phyloP scores from a whole-genome alignment of 805 yeast genomes.

The Novakomyces olei region DNA sequence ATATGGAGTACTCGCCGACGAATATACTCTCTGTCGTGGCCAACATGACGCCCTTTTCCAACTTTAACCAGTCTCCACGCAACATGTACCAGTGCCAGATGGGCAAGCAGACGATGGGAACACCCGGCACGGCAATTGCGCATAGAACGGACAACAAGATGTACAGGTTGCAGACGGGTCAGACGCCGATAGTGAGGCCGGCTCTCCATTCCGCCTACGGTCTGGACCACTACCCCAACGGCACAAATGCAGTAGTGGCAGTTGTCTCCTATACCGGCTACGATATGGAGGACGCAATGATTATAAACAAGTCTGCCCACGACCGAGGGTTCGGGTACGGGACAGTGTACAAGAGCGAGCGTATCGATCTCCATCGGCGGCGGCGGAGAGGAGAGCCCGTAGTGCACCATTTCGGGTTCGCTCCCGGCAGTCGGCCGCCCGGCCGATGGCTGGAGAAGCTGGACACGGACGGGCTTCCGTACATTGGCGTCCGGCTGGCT shows the following conservation, averaged over 20 bases:
- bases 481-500: conserved; percentile 64
- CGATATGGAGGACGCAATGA: conserved; percentile 99
- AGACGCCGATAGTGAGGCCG: conserved; percentile 92
- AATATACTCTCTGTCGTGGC: conserved; percentile 86
- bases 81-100: conserved; percentile 99
- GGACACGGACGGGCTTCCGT: conserved; percentile 83
- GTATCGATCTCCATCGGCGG: conserved; percentile 53
- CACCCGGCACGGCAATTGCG: conserved; percentile 86
- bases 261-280: conserved; percentile 97
- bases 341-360: conserved; percentile 85
- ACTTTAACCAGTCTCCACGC: conserved; percentile 97
- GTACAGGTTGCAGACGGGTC: conserved; percentile 83
- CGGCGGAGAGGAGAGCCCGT: conserved; percentile 87
- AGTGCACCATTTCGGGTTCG: conserved; percentile 85
- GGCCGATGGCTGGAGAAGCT: conserved; percentile 59
- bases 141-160: conserved; percentile 90
- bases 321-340: conserved; percentile 98
- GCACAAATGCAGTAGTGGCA: conserved; percentile 95
- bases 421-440: conserved; percentile 79
- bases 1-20: conserved; percentile 88
- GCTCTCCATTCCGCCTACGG: conserved; percentile 86
- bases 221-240: conserved; percentile 95
- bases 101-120: conserved; percentile 99
- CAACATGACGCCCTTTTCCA: conserved; percentile 92
- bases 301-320: conserved; percentile 86